These are phyloP conservation scores for Astragalus glycyphyllos DNA, from an alignment of 306 rosid genomes.

Conservation along the genomic window DNA sequence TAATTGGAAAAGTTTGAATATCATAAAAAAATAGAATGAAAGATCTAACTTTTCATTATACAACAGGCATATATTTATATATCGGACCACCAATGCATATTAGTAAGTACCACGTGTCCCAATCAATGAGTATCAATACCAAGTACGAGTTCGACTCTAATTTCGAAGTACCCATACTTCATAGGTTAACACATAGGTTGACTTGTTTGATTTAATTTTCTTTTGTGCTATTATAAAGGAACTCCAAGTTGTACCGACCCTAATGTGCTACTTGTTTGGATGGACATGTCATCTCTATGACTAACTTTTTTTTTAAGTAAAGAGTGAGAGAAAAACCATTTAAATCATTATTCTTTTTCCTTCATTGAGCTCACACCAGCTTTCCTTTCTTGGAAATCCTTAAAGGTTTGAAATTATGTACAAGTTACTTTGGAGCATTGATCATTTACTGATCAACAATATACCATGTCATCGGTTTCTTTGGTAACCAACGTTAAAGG, in stretches of 20 bases:
- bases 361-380: conserved; percentile 19
- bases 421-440: conserved; percentile 2
- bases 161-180: too few species aligned
- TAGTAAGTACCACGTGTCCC: too few species aligned
- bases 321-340: conserved; percentile 10
- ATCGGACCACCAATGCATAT: too few species aligned
- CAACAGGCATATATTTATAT: too few species aligned
- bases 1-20: too few species aligned
- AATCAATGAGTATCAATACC: too few species aligned
- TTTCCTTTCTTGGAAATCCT: conserved; percentile 9
- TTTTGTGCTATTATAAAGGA: neutral
- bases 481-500: neutral
- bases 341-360: conserved; percentile 15
- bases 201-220: too few species aligned
- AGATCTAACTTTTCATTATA: too few species aligned
- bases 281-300: neutral
- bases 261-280: conserved; percentile 6
- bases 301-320: neutral
- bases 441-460: neutral
- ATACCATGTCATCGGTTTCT: conserved; percentile 26
- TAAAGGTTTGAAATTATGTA: neutral
- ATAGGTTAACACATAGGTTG: neutral
- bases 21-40: too few species aligned
- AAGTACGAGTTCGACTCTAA: too few species aligned
- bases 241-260: conserved; percentile 7